Evolutionary conservation across 352 stramenopile genomes (phyloP), one percentile per base, ranked within the genome.

Genomic region (Plasmopara halstedii): DNA sequence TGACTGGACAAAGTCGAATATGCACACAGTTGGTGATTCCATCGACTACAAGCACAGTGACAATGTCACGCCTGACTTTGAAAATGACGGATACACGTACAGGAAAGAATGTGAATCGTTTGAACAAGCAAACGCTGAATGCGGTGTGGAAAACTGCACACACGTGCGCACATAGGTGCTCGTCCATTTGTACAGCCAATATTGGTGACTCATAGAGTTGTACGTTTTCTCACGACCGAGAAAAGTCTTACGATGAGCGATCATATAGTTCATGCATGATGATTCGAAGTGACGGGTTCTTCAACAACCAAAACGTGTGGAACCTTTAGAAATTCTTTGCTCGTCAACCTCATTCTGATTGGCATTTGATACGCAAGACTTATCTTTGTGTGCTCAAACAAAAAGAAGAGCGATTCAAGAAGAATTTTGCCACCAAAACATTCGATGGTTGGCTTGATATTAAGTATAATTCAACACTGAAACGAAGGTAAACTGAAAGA

Each of bases 291-390:
- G 19, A 19, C 27, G 25, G 35, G 18, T 42, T 27, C 20, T 27
- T 17, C 35, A 42, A 42, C 10, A 42, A 42, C 35, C 35, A 42
- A 42, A 42, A 27, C 35, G 7, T 42, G 35, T 42, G 18, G 6
- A 42, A 42, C 27, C 19, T 42, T 22, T 18, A 14, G 13, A 20
- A 20, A 21, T 21, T 38, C 35, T 42, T 42, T 42, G 35, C 35
- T 42, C 35, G 35, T 26, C 18, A 42, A 42, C 35, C 18, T 42
- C 35, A 27, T 42, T 42, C 35, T 42, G 35, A 40, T 40, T 40
- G 2, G 34, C 14, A 25, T 40, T 40, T 40, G 34, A 40, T 40
- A 18, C 18, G 34, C 34, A 40, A 23, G 34, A 40, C 34, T 10
- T 40, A 40, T 29, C 25, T 29, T 10, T 29, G 25, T 40, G 34